These are phyloP conservation scores for Pseudogymnoascus sp. DNA, from an alignment of 2,329 filamentous ascomycete genomes.

Conservation along the genomic window DNA sequence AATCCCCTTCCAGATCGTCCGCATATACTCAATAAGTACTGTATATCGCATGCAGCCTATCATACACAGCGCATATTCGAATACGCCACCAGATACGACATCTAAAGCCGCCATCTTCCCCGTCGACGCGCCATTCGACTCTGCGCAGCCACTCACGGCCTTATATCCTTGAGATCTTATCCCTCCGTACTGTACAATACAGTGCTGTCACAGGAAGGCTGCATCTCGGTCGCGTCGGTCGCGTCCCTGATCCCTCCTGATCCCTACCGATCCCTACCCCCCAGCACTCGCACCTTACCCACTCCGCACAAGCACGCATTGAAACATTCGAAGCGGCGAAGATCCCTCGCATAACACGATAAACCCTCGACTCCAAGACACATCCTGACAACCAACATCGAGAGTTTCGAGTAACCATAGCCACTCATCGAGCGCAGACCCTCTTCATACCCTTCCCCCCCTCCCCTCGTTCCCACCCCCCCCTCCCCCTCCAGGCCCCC, in stretches of 20 bases:
- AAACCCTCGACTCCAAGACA: neutral
- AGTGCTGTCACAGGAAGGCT: constrained; percentile 1
- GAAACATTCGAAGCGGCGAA: constrained; percentile 1
- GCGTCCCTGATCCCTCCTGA: neutral
- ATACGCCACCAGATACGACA: neutral
- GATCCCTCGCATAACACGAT: neutral
- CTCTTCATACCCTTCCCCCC: neutral
- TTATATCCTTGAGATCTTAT: neutral
- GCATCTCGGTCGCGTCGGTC: neutral
- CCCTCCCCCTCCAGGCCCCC: neutral
- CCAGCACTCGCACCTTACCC: neutral
- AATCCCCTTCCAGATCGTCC: neutral
- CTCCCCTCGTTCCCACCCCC: neutral
- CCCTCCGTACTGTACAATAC: neutral
- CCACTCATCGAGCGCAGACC: neutral
- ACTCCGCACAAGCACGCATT: neutral
- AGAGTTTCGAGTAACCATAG: constrained; percentile 1
- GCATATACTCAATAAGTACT: neutral
- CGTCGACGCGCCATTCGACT: neutral
- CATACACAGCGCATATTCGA: neutral
- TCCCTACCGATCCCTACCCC: neutral
- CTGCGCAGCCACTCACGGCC: neutral
- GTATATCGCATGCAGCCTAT: neutral
- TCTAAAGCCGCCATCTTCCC: neutral
- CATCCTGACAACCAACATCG: neutral